Evolutionary conservation across 805 yeast species (phyloP), one percentile per base, ranked within the genome.

Genomic region (Myxozyma melibiosi): DNA sequence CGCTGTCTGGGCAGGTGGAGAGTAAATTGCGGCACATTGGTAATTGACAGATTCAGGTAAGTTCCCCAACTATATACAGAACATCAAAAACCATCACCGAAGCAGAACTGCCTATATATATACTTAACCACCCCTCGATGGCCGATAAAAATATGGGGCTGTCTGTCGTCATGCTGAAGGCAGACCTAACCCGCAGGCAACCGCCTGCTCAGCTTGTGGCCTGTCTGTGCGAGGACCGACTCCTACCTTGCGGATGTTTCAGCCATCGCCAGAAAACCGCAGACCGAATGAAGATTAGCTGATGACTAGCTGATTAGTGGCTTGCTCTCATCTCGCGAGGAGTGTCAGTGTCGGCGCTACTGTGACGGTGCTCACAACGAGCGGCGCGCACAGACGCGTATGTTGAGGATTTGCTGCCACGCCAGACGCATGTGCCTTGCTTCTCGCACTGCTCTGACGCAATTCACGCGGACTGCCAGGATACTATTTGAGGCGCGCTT

Each of bases 11-110:
- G 27, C 46, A 18, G 25, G 38, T 40, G 25, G 52, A 33, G n/a
- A 48, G 20, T 31, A 54, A 30, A 14, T 54, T 45, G 35, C 50
- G 44, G 22, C 58, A 54, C 58, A 54, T 54, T 5, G 28, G n/a
- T n/a, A 31, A 1, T 18, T 7, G 11, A 31, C 14, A 41, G 22
- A 7, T 18, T 18, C 24, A 41, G 9, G 24, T 22, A 24, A 33
- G 1, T 14, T n/a, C 18, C 13, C n/a, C 33, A 30, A 34, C 4
- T 30, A 16, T 1, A 24, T 25, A 28, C 18, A 30, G 20, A 16
- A 41, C 5, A 24, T 14, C 45, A 39, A 22, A 20, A n/a, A 40
- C 11, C 5, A 24, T 13, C 44, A 6, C 3, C 27, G 25, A 16
- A n/a, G n/a, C 25, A 45, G 40, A 20, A 20, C 18, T 11, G 38